Base-by-base conservation (phyloP, 2,329 filamentous ascomycete species). In the Fusarium sp. region DNA sequence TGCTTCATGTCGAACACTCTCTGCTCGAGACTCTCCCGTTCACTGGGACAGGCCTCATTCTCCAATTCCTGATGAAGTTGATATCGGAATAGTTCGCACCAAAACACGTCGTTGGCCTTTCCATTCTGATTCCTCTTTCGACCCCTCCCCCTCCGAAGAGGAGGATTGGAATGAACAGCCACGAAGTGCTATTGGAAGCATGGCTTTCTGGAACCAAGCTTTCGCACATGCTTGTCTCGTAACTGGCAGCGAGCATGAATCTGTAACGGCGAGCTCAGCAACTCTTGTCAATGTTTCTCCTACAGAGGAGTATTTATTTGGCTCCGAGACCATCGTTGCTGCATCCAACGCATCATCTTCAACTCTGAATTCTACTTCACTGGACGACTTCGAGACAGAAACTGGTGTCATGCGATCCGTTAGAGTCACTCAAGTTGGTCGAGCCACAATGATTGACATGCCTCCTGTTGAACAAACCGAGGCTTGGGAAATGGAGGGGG, bases 21-120 rank as follows among this genome's bases (percentile, higher is more conserved):
- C 19, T 24, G 33, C 19, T 17, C 32, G 32, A 6, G 19, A 26
- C 11, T 10, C n/a, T 33, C 26, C 11, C 24, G 8, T 37, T 10
- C 14, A 7, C 35, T 37, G 4, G 17, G 8, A n/a, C 9, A 10
- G 19, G 15, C 60, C 20, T 48, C 15, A 4, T 19, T 46, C 22
- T 35, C 39, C n/a, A 45, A 17, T 28, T 13, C 19, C 24, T 15
- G 14, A 24, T 6, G 9, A 30, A 14, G n/a, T 50, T 24, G 39
- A 45, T 19, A 26, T 26, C n/a, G 56, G 56, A 3, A 52, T 37
- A 19, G 22, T 28, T 30, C 41, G 9, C 17, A 33, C 40, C 10
- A 50, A 46, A 3, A 52, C 41, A 19, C 28, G 20, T 30, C 41
- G 9, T 17, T 39, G 39, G 39, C 51, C 63, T 6, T 43, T 45